Evolutionary conservation across 805 yeast species (phyloP).

Genomic region (Wickerhamomyces rabaulensis): DNA sequence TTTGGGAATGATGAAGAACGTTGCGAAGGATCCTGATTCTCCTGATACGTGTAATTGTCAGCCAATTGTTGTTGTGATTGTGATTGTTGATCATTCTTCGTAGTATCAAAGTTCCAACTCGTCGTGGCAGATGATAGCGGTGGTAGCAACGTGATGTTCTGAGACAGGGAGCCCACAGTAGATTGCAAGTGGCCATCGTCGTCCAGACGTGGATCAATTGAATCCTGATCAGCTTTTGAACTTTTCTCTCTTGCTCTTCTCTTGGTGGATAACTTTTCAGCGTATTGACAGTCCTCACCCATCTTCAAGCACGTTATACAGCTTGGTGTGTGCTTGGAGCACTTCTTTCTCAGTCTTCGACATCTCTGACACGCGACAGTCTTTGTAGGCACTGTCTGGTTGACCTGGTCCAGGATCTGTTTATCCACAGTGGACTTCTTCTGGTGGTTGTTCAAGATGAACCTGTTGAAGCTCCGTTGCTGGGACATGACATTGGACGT

Average conservation of each 20-base stretch:
- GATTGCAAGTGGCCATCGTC: background rate
- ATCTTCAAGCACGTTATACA: slow-evolving; percentile 46
- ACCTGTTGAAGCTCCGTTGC: slow-evolving; percentile 5
- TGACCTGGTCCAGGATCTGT: background rate
- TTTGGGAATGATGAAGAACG: slow-evolving; percentile 3
- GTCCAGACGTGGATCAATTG: background rate
- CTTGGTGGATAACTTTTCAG: slow-evolving; percentile 12
- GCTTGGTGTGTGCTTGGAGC: slow-evolving; percentile 7
- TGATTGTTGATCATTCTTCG: background rate
- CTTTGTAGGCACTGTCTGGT: slow-evolving; percentile 4
- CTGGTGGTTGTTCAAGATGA: slow-evolving; percentile 16
- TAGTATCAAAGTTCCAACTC: background rate
- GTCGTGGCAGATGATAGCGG: background rate
- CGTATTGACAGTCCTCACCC: slow-evolving; percentile 26
- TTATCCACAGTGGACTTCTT: slow-evolving; percentile 2
- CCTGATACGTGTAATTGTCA: slow-evolving; percentile 4
- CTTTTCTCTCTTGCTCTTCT: slow-evolving; percentile 3
- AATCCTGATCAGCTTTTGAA: background rate
- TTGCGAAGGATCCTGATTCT: background rate
- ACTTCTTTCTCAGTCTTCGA: slow-evolving; percentile 8
- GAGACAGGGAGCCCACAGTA: background rate
- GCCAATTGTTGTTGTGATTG: background rate
- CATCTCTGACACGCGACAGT: slow-evolving; percentile 6
- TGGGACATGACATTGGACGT: background rate
- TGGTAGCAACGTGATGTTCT: background rate